Evolutionary conservation across 352 stramenopile species (phyloP).

Genomic region (Phytopythium aichiense): DNA sequence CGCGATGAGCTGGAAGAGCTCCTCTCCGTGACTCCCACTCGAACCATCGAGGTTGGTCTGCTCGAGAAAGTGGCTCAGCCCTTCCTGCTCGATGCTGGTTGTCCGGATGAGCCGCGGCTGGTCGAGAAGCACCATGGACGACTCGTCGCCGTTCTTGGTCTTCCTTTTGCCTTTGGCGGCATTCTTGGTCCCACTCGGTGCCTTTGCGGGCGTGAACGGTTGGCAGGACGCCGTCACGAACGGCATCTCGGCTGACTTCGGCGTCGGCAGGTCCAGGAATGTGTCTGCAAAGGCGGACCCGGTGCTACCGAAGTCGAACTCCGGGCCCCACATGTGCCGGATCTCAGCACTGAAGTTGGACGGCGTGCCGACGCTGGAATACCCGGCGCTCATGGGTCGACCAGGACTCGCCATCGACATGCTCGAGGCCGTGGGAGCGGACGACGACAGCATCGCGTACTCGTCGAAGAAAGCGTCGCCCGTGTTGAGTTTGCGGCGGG

Average conservation of each 20-base stretch:
- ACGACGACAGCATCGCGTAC: constrained; percentile 20
- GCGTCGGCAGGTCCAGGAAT: constrained; percentile 70
- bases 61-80: constrained; percentile 68
- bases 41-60: constrained; percentile 45
- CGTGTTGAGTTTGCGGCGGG: constrained; percentile 59
- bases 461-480: constrained; percentile 58
- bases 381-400: constrained; percentile 12
- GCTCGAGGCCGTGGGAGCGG: constrained; percentile 9
- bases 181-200: constrained; percentile 2
- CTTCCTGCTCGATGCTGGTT: constrained; percentile 72
- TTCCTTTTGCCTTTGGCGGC: constrained; percentile 10
- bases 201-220: constrained; percentile 10
- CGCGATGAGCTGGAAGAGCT: constrained; percentile 24
- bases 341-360: constrained; percentile 56
- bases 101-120: constrained; percentile 61
- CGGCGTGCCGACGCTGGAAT: constrained; percentile 60
- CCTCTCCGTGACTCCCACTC: constrained; percentile 13
- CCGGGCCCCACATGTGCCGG: constrained; percentile 54
- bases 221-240: constrained; percentile 18
- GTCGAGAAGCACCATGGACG: constrained; percentile 16
- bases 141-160: constrained; percentile 6
- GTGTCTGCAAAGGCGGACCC: constrained; percentile 48
- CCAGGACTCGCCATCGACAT: not conserved
- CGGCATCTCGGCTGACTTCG: constrained; percentile 48
- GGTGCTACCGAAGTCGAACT: constrained; percentile 46